Base-by-base conservation (phyloP, 345 rosid species). In the Brassica carinata region DNA sequence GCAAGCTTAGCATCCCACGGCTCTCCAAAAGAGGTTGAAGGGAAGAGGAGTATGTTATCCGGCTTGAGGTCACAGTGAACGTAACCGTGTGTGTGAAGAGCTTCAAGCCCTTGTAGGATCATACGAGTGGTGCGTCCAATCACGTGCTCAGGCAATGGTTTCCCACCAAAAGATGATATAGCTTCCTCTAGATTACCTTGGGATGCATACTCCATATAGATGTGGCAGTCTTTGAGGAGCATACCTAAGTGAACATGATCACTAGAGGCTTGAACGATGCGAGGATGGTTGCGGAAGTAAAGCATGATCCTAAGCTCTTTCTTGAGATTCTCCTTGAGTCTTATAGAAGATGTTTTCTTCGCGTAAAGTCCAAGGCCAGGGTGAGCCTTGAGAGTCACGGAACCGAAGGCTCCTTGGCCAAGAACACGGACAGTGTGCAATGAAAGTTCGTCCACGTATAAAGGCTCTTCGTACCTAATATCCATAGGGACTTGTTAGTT, bases 61-160 rank as follows among this genome's bases (percentile, higher is more conserved):
- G 69, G 80, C 64, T 62, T 69, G 62, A 77, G 48, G 19, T 77
- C 27, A 3, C 69, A 30, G 33, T 77, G 80, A 45, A 71, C 81
- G 4, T 51, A 64, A 1, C 66, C 66, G 0, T 51, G 1, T 0
- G 57, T 0, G n/a, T 71, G 81, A 64, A 78, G 71, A 4, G 76
- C 66, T 7, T 31, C 66, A 1, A 78, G 81, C 26, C 81, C 65
- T 70, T 71, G 58, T 63, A 78, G 10, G 43, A 78, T 64, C 81
- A 78, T 67, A 26, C 79, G 58, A 14, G 73, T 43, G 3, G 57
- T 1, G 0, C 67, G 38, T 57, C 8, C 29, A 1, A 76, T 40
- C 29, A 23, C 5, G 15, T 38, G 2, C 40, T 76, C 79, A n/a
- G 72, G 67, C 15, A 76, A 15, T 34, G 64, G 4, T 11, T 26